Evolutionary conservation across 306 rosid species (phyloP), one percentile per base, ranked within the genome.

Genomic region (Cotoneaster glaucophyllus): DNA sequence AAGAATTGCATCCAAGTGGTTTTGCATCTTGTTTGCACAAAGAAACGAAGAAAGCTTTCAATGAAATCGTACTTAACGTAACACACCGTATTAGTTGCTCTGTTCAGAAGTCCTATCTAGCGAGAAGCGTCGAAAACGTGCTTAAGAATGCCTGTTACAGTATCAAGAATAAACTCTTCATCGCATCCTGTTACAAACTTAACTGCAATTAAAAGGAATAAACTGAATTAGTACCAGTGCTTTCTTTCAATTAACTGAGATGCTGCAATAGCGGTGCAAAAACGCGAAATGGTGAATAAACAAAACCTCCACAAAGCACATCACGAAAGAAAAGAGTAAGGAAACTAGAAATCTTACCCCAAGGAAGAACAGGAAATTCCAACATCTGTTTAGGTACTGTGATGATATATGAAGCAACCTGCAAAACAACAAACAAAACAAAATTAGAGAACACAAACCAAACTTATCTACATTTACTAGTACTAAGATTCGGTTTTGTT

Each of bases 301-400:
- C 17, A 17, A 41, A 44, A 25, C 48, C 1, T 3, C 41, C 18
- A 22, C 13, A 80, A 68, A 67, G 18, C 21, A 21, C 44, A n/a
- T 31, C 22, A 68, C 12, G 6, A 41, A 57, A 13, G 9, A 66
- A 41, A 41, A 9, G 44, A 41, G 12, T 41, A 43, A 66, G 43
- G 21, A 22, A 57, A 82, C 37, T 22, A 45, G 29, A 83, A 78
- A 72, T 70, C 87, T 86, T 85, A 94, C 96, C 96, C 98, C 98
- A 94, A 70, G 89, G 82, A 86, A 94, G 87, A 83, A 91, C 74
- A 0, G 98, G 96, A 77, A 94, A 94, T 74, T 94, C 98, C 85
- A 79, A 82, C 74, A 81, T 82, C 88, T 88, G 97, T 79, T 69
- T 83, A 17, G 98, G 97, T 76, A 90, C 88, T 22, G 93, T 87